These are phyloP conservation scores for Aspergillus fumigatus DNA, from an alignment of 2,329 filamentous ascomycete species.

Conservation along the genomic window DNA sequence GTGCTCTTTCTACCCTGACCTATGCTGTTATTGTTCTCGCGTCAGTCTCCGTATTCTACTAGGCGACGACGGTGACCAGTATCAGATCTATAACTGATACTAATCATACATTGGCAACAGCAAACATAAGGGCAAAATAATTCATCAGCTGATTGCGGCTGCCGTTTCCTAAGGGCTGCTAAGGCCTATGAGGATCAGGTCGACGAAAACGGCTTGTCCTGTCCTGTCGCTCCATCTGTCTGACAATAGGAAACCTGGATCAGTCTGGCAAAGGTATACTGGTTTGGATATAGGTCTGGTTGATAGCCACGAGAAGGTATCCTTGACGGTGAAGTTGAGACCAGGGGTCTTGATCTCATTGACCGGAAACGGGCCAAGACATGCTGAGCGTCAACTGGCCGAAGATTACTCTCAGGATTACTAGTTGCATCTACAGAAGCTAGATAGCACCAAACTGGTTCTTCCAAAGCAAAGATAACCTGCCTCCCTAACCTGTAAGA, in stretches of 20 bases:
- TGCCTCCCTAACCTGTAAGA: background rate
- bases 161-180: conserved; percentile 74
- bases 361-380: conserved; percentile 57
- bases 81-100: conserved; percentile 6
- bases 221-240: background rate
- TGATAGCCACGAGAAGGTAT: conserved; percentile 66
- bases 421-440: background rate
- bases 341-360: conserved; percentile 57
- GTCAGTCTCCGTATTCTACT: background rate
- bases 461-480: background rate
- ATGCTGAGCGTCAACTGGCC: conserved; percentile 51
- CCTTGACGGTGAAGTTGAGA: conserved; percentile 70
- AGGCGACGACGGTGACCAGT: conserved; percentile 6
- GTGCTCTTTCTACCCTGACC: too few species aligned
- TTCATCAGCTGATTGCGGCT: conserved; percentile 71
- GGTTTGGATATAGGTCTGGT: conserved; percentile 52
- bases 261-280: background rate
- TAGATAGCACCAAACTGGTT: background rate
- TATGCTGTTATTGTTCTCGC: background rate
- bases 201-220: conserved; percentile 56
- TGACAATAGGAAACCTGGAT: too few species aligned
- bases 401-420: conserved; percentile 27
- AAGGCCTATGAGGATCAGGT: conserved; percentile 74
- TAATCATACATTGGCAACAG: conserved; percentile 21
- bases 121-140: conserved; percentile 58